Evolutionary conservation across 768 basidiomycete genomes (phyloP).

Genomic region (Macrolepiota albuminosa): DNA sequence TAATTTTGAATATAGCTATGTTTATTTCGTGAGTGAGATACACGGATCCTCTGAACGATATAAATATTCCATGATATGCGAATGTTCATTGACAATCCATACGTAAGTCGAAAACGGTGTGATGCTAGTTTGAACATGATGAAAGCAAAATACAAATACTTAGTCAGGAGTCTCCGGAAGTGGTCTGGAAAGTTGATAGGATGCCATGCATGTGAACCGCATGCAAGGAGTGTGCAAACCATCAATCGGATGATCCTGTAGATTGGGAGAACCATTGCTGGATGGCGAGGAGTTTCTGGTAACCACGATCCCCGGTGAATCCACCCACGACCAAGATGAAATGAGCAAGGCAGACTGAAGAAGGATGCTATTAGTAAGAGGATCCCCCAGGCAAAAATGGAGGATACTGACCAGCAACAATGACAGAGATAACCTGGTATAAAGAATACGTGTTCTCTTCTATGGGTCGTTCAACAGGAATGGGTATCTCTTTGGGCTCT

Average conservation of each 20-base stretch:
- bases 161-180: neutral
- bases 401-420: constrained; percentile 27
- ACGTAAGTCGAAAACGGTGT: neutral
- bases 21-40: constrained; percentile 3
- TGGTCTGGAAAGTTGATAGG: neutral
- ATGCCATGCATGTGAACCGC: neutral
- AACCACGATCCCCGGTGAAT: constrained; percentile 41
- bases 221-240: neutral
- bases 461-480: constrained; percentile 3
- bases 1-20: constrained; percentile 6
- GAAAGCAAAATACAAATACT: neutral
- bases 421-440: constrained; percentile 30
- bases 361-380: neutral
- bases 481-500: constrained; percentile 13
- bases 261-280: constrained; percentile 32
- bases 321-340: constrained; percentile 42
- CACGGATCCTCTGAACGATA: neutral
- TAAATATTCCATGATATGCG: neutral
- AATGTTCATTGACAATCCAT: neutral
- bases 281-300: constrained; percentile 38
- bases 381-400: neutral
- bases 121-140: neutral
- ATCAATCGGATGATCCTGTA: constrained; percentile 4
- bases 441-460: constrained; percentile 24
- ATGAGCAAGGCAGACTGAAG: constrained; percentile 42